phyloP scores from a whole-genome alignment of 192 early-diverging fungal species.

The Coemansia sp. region DNA sequence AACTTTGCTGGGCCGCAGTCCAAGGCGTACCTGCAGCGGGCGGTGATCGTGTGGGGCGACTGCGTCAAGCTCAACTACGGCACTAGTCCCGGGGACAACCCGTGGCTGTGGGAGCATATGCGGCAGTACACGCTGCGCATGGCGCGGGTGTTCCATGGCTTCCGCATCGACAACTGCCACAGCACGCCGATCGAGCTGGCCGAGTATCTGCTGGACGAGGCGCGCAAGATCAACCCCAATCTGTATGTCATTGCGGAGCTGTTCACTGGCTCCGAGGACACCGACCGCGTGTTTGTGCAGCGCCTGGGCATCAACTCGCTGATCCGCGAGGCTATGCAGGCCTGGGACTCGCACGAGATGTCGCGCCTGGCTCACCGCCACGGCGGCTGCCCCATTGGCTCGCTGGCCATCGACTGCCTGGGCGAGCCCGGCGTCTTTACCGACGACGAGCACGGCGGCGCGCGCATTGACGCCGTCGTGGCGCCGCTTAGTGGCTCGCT shows the following conservation, averaged over 20 bases:
- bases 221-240: constrained; percentile 81
- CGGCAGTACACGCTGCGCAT: constrained; percentile 85
- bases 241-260: constrained; percentile 98
- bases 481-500: constrained; percentile 76
- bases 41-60: constrained; percentile 99
- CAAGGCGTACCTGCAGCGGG: constrained; percentile 88
- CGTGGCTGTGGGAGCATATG: constrained; percentile 98
- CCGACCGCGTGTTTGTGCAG: constrained; percentile 90
- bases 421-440: constrained; percentile 52
- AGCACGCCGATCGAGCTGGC: constrained; percentile 97
- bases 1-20: constrained; percentile 93
- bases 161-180: constrained; percentile 99
- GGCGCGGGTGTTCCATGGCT: constrained; percentile 90
- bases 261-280: constrained; percentile 96
- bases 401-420: constrained; percentile 75
- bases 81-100: constrained; percentile 75
- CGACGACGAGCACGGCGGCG: constrained; percentile 55
- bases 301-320: constrained; percentile 95
- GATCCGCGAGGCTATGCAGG: constrained; percentile 98
- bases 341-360: constrained; percentile 91
- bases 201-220: constrained; percentile 88
- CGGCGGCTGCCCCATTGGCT: constrained; percentile 91
- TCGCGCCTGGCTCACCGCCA: constrained; percentile 88
- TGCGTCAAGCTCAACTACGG: constrained; percentile 99
- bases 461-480: constrained; percentile 54